These are phyloP conservation scores for Mycena sanguinolenta DNA, from an alignment of 768 basidiomycete genomes.

Conservation along the genomic window DNA sequence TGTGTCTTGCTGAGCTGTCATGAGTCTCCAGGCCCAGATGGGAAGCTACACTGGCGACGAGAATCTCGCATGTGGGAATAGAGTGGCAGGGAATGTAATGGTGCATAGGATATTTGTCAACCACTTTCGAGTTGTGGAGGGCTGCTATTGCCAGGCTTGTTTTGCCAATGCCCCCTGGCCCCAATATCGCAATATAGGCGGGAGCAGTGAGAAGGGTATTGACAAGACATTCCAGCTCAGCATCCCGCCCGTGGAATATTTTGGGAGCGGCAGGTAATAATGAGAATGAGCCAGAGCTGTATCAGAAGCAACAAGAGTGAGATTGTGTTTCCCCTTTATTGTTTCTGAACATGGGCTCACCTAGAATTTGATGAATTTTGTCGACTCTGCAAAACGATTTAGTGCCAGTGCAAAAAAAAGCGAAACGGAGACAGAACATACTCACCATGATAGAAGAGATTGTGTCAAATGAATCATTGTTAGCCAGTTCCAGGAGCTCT, in stretches of 20 bases:
- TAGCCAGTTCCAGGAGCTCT: neutral
- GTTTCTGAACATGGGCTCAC: neutral
- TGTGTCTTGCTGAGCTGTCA: neutral
- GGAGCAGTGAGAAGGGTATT: neutral
- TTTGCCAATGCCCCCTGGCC: too few species aligned
- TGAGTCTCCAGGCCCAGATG: neutral
- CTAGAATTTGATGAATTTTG: neutral
- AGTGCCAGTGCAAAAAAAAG: neutral
- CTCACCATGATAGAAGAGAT: slow-evolving; percentile 3
- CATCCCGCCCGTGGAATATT: neutral
- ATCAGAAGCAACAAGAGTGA: too few species aligned
- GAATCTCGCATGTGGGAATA: neutral
- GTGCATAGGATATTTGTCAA: neutral
- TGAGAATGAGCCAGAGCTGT: slow-evolving; percentile 3
- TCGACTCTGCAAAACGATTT: neutral
- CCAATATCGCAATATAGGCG: neutral
- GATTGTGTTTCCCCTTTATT: neutral
- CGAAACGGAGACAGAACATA: too few species aligned
- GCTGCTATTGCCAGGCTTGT: too few species aligned
- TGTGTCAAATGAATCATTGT: neutral
- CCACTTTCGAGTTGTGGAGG: neutral
- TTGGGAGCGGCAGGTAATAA: neutral
- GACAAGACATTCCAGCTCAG: neutral
- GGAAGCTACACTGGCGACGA: neutral
- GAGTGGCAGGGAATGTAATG: neutral